Evolutionary conservation across 768 basidiomycete species (phyloP).

Genomic region (Tricholomella constricta): DNA sequence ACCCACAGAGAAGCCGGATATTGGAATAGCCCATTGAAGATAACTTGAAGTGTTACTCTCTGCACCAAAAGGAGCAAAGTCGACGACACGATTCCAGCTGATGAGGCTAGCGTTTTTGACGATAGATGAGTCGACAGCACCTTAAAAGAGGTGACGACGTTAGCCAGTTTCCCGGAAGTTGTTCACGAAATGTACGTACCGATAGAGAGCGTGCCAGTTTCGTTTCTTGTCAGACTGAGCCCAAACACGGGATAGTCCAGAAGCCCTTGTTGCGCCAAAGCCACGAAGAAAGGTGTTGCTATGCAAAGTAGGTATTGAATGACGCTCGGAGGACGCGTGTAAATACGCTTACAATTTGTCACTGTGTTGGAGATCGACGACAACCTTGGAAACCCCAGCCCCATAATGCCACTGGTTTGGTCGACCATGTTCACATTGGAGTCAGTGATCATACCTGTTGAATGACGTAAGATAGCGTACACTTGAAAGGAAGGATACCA

Average conservation of each 20-base stretch:
- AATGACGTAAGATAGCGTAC: neutral
- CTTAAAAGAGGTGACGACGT: conserved; percentile 32
- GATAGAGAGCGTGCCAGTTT: conserved; percentile 62
- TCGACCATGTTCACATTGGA: conserved; percentile 66
- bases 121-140: conserved; percentile 74
- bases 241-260: conserved; percentile 79
- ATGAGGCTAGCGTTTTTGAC: conserved; percentile 62
- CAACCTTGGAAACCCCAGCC: conserved; percentile 74
- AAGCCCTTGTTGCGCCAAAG: conserved; percentile 60
- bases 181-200: conserved; percentile 54
- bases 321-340: neutral
- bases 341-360: conserved; percentile 43
- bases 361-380: conserved; percentile 54
- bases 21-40: conserved; percentile 71
- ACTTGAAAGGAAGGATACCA: neutral
- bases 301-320: conserved; percentile 1
- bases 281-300: conserved; percentile 73
- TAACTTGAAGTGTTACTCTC: conserved; percentile 68
- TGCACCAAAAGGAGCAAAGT: conserved; percentile 65
- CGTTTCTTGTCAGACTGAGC: conserved; percentile 61
- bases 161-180: conserved; percentile 2
- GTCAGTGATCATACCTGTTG: conserved; percentile 57
- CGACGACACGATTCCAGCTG: conserved; percentile 73
- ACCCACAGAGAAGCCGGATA: conserved; percentile 57
- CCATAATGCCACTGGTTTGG: conserved; percentile 70